Percentiles rank a stretch among this genome's conserved stretches.
Conservation (phyloP, 2,329 filamentous ascomycete species). For the Phialophora verrucosa region DNA sequence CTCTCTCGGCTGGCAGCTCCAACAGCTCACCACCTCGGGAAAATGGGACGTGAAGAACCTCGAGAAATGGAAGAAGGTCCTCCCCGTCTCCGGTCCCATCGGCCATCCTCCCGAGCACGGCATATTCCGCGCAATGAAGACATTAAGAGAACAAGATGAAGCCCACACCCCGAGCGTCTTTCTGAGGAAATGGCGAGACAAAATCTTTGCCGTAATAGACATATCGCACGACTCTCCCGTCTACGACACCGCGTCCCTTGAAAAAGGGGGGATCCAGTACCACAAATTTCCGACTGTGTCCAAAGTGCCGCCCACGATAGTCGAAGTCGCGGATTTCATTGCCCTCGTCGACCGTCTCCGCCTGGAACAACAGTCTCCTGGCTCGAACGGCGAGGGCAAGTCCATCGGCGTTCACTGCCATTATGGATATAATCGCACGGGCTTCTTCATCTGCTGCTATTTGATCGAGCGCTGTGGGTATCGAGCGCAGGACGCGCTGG, state of each 20-base stretch:
- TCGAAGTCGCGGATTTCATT: slow-evolving; percentile 67
- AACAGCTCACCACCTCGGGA: slow-evolving; percentile 83
- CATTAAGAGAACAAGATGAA: slow-evolving; percentile 85
- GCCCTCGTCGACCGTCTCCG: slow-evolving; percentile 65
- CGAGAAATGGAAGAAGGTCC: slow-evolving; percentile 83
- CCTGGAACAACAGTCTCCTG: slow-evolving; percentile 42
- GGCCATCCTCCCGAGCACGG: slow-evolving; percentile 53
- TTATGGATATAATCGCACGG: slow-evolving; percentile 93
- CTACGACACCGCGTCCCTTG: slow-evolving; percentile 77
- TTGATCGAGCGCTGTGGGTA: slow-evolving; percentile 81
- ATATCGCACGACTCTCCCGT: slow-evolving; percentile 90
- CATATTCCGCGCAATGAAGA: slow-evolving; percentile 90
- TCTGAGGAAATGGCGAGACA: slow-evolving; percentile 67
- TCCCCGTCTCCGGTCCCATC: slow-evolving; percentile 78
- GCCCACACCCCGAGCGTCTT: slow-evolving; percentile 78
- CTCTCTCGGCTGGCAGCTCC: slow-evolving; percentile 86
- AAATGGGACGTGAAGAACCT: slow-evolving; percentile 99
- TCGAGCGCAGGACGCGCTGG: slow-evolving; percentile 75
- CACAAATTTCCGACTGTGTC: slow-evolving; percentile 91
- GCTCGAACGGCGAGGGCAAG: slow-evolving; percentile 42
- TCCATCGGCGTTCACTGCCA: slow-evolving; percentile 89
- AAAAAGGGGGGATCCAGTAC: slow-evolving; percentile 70
- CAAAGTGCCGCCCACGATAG: slow-evolving; percentile 77
- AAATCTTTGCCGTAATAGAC: slow-evolving; percentile 80
- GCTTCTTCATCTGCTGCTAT: slow-evolving; percentile 88